Evolutionary conservation across 257 asterid genomes (phyloP).

Genomic region (Solanum clarkiae): DNA sequence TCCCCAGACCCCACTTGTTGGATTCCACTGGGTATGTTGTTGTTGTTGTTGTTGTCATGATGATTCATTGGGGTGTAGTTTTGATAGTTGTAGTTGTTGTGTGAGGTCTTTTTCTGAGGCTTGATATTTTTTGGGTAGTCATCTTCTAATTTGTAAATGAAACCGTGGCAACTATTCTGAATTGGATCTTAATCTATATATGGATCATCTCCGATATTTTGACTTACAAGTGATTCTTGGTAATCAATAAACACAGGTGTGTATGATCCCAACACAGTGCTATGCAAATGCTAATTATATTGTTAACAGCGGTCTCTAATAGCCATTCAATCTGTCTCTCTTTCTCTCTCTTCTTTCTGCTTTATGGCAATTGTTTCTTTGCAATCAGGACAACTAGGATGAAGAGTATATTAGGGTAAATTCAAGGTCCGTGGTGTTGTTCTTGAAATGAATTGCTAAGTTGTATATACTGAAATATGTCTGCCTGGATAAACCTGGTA

Average conservation of each 20-base stretch:
- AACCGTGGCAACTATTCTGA: neutral
- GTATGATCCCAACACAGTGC: neutral
- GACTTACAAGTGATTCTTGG: neutral
- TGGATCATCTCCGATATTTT: neutral
- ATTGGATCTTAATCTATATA: neutral
- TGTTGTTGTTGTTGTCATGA: neutral
- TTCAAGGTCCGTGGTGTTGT: neutral
- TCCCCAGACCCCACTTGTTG: too few species aligned
- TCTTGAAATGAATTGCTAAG: neutral
- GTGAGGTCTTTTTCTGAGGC: neutral
- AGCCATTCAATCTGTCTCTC: neutral
- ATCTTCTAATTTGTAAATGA: neutral
- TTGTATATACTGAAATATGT: neutral
- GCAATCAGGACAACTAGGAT: neutral
- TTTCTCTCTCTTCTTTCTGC: neutral
- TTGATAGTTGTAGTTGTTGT: neutral
- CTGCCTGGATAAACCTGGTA: neutral
- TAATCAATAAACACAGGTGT: neutral
- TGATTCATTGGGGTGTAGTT: neutral
- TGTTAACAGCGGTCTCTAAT: neutral
- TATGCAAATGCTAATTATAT: neutral
- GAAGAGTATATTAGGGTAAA: neutral
- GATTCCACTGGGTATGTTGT: too few species aligned
- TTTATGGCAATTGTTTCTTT: neutral
- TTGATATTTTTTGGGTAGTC: neutral